Evolutionary conservation across 2,329 filamentous ascomycete species (phyloP).

Genomic region (Paradendryphiella salina): DNA sequence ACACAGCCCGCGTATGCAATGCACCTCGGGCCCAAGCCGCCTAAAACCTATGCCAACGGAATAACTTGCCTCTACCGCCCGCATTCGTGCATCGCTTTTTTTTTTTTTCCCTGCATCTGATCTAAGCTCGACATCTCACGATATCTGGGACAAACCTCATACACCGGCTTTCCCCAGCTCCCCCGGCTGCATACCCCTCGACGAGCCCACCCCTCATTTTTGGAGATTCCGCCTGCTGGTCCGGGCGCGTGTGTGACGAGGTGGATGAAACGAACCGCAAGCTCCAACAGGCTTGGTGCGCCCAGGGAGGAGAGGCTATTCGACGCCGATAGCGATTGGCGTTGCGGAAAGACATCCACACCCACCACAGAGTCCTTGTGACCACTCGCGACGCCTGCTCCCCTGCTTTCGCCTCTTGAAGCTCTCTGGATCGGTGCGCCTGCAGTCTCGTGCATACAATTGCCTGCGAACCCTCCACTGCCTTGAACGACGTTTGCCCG

Average conservation of each 20-base stretch:
- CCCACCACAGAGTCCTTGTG: slow-evolving; percentile 27
- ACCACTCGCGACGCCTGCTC: slow-evolving; percentile 27
- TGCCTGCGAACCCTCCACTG: neutral
- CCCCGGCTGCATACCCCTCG: slow-evolving; percentile 18
- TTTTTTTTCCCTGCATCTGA: slow-evolving; percentile 25
- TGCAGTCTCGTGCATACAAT: slow-evolving; percentile 20
- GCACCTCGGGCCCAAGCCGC: slow-evolving; percentile 25
- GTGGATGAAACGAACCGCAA: slow-evolving; percentile 30
- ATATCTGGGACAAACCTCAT: slow-evolving; percentile 6
- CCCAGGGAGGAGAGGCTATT: slow-evolving; percentile 23
- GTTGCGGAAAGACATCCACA: slow-evolving; percentile 16
- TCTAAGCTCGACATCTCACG: slow-evolving; percentile 23
- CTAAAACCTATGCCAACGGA: slow-evolving; percentile 23
- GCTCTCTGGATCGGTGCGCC: slow-evolving; percentile 21
- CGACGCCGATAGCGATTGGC: slow-evolving; percentile 31
- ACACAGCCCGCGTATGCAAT: slow-evolving; percentile 18
- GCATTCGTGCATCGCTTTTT: slow-evolving; percentile 17
- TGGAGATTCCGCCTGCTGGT: slow-evolving; percentile 26
- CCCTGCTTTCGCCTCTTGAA: slow-evolving; percentile 21
- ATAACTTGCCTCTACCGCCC: slow-evolving; percentile 23
- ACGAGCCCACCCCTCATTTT: slow-evolving; percentile 30
- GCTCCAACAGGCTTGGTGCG: slow-evolving; percentile 31
- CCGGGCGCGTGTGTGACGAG: slow-evolving; percentile 37
- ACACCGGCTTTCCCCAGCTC: slow-evolving; percentile 10
- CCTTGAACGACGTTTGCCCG: neutral